A percentile compares a stretch with the other conserved stretches of the same genome.
Evolutionary conservation across 2,329 filamentous ascomycete genomes (phyloP).

Genomic region (Simplicillium aogashimaense): DNA sequence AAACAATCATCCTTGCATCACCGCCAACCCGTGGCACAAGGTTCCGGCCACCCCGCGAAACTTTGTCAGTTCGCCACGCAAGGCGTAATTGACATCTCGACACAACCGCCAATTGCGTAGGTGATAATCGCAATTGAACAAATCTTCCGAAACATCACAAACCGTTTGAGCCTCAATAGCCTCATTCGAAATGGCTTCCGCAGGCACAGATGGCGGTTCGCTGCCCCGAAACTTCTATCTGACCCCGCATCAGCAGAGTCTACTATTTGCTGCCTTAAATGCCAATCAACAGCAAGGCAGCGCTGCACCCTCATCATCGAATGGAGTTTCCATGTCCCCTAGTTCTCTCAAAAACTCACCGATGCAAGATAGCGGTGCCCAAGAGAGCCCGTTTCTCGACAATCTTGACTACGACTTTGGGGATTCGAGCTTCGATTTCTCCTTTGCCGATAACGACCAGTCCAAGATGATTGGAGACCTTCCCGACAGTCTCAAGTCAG

Average conservation of each 20-base stretch:
- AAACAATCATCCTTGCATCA: too few relatives aligned
- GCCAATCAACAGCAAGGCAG: slow-evolving; percentile 45
- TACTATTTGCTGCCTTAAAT: slow-evolving; percentile 67
- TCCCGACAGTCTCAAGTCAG: slow-evolving; percentile 47
- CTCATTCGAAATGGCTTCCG: slow-evolving; percentile 35
- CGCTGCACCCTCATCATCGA: slow-evolving; percentile 22
- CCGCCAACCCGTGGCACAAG: too few relatives aligned
- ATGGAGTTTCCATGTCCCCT: slow-evolving; percentile 34
- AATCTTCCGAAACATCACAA: not conserved
- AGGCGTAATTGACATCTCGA: too few relatives aligned
- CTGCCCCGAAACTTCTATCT: slow-evolving; percentile 52
- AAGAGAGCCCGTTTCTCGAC: slow-evolving; percentile 76
- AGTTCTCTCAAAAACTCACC: slow-evolving; percentile 40
- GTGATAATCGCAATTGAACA: not conserved
- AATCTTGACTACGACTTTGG: slow-evolving; percentile 68
- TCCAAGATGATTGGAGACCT: slow-evolving; percentile 68
- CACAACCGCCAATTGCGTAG: too few relatives aligned
- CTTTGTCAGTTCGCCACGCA: too few relatives aligned
- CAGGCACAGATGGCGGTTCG: slow-evolving; percentile 27
- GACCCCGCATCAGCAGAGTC: slow-evolving; percentile 65
- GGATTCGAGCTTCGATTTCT: slow-evolving; percentile 67
- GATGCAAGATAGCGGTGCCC: slow-evolving; percentile 32
- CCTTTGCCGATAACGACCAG: slow-evolving; percentile 36
- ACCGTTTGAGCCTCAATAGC: not conserved
- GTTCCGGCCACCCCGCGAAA: too few relatives aligned